These are phyloP conservation scores for Talaromyces proteolyticus DNA, from an alignment of 495 filamentous ascomycete species.

Conservation along the genomic window DNA sequence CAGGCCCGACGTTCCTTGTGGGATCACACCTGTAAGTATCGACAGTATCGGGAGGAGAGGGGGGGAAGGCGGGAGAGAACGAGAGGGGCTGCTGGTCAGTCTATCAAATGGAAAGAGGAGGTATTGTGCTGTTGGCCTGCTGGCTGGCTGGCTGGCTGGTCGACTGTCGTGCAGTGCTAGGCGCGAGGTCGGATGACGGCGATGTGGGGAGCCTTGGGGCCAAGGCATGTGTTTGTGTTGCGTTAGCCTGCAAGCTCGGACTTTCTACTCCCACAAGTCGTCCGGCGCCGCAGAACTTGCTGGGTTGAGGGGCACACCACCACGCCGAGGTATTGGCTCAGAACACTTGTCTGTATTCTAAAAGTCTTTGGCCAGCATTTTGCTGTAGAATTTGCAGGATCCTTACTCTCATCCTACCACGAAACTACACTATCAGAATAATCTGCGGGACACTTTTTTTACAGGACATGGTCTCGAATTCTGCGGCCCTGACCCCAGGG, in stretches of 20 bases:
- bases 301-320: constrained; percentile 26
- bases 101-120: not conserved
- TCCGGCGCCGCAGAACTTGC: not conserved
- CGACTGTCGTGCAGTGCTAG: not conserved
- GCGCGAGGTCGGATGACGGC: constrained; percentile 5
- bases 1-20: too few relatives aligned
- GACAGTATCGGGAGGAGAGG: constrained; percentile 1
- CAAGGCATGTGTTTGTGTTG: not conserved
- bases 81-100: not conserved
- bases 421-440: not conserved
- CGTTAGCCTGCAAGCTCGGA: too few relatives aligned
- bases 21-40: too few relatives aligned
- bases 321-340: too few relatives aligned
- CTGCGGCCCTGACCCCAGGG: constrained; percentile 54
- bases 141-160: not conserved
- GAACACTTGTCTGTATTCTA: too few relatives aligned
- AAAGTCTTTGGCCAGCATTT: not conserved
- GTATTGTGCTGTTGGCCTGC: not conserved
- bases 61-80: constrained; percentile 11
- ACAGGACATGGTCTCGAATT: constrained; percentile 49
- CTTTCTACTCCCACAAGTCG: too few relatives aligned
- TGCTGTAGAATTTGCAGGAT: not conserved
- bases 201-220: constrained; percentile 9
- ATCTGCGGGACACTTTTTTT: too few relatives aligned
- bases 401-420: not conserved